Conservation (phyloP, 1,139 yeast species). For the Waltiozyma sp. region DNA sequence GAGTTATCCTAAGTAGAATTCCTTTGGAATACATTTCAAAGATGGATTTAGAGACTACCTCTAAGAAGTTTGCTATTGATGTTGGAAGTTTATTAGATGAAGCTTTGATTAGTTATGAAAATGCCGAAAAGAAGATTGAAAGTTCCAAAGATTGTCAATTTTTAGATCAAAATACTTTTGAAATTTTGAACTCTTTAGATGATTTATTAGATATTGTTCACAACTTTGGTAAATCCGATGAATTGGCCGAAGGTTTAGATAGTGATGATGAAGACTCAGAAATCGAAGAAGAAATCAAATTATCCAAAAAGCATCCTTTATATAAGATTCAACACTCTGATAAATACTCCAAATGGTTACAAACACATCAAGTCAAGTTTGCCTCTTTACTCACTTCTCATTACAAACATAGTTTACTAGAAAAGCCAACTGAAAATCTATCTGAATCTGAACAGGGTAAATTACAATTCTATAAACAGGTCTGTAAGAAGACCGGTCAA, state of each 20-base stretch:
- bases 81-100: constrained; percentile 22
- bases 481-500: constrained; percentile 47
- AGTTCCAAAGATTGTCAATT: constrained; percentile 19
- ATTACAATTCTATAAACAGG: constrained; percentile 24
- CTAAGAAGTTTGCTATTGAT: neutral
- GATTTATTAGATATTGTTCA: constrained; percentile 57
- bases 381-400: constrained; percentile 19
- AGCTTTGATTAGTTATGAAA: constrained; percentile 33
- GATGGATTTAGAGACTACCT: constrained; percentile 24
- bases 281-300: constrained; percentile 27
- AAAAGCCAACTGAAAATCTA: constrained; percentile 16
- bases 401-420: constrained; percentile 12
- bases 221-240: constrained; percentile 43
- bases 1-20: constrained; percentile 44
- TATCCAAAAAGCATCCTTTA: constrained; percentile 45
- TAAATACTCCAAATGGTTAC: constrained; percentile 41
- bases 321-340: constrained; percentile 24
- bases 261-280: constrained; percentile 35
- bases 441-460: constrained; percentile 14
- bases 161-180: constrained; percentile 33
- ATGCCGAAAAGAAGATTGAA: constrained; percentile 30
- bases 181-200: constrained; percentile 44
- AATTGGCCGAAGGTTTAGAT: constrained; percentile 37
- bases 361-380: constrained; percentile 37
- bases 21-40: constrained; percentile 44